Evolutionary conservation across 176 grass and related monocot species (phyloP).

Genomic region (Stipa capillata): DNA sequence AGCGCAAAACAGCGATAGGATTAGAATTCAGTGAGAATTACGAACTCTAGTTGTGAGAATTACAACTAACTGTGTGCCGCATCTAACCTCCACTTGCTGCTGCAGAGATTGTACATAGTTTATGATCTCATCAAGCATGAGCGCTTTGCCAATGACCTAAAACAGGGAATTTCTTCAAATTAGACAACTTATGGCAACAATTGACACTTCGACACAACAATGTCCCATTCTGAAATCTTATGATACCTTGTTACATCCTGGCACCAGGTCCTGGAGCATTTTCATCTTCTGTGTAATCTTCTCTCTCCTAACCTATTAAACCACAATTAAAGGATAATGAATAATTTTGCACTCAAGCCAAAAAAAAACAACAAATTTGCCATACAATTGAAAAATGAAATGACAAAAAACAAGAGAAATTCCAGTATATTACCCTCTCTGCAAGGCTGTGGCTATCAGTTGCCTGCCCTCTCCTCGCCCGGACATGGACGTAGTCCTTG

Average conservation of each 20-base stretch:
- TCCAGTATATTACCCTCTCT: conserved; percentile 55
- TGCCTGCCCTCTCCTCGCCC: conserved; percentile 85
- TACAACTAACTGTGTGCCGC: background rate
- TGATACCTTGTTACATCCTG: conserved; percentile 82
- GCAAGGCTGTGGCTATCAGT: conserved; percentile 96
- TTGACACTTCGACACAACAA: background rate
- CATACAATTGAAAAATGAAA: background rate
- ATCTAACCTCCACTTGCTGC: conserved; percentile 77
- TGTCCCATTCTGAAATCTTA: background rate
- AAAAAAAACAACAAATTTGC: background rate
- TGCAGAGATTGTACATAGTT: conserved; percentile 90
- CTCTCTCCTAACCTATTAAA: conserved; percentile 82
- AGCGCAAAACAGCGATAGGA: background rate
- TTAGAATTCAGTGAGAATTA: conserved; percentile 19
- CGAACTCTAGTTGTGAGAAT: background rate
- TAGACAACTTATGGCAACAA: background rate
- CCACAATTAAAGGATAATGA: background rate
- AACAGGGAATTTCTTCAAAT: background rate
- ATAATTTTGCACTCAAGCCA: background rate
- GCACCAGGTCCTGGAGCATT: conserved; percentile 80
- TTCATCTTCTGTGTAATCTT: conserved; percentile 90
- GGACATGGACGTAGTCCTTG: conserved; percentile 90
- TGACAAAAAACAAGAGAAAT: background rate
- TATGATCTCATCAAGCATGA: conserved; percentile 93
- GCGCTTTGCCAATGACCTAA: conserved; percentile 75